Conservation (phyloP, 78 protist species). For the Planoprotostelium fungivorum region DNA sequence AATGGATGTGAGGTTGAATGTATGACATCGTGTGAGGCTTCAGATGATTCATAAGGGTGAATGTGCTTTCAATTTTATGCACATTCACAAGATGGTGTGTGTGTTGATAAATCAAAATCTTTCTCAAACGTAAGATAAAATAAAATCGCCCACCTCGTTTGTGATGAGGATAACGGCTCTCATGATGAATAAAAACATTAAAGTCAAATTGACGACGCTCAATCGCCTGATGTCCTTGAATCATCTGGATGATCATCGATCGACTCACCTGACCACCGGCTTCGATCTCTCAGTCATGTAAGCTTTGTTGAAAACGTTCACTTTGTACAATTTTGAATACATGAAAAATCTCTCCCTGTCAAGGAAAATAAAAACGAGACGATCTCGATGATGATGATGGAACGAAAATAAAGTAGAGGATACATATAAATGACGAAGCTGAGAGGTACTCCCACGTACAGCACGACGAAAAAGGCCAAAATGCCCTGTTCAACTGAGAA, state of each 20-base stretch:
- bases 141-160: too few relatives aligned
- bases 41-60: background rate
- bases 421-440: background rate
- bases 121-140: too few relatives aligned
- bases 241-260: background rate
- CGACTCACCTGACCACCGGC: background rate
- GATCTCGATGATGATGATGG: too few relatives aligned
- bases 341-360: background rate
- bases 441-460: background rate
- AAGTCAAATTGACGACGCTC: background rate
- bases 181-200: too few relatives aligned
- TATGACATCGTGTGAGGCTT: background rate
- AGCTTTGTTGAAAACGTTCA: background rate
- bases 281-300: background rate
- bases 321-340: background rate
- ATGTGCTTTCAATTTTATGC: background rate
- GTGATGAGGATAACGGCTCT: background rate
- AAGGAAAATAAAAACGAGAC: too few relatives aligned
- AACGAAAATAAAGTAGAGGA: too few relatives aligned
- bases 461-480: background rate
- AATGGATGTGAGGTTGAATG: too few relatives aligned
- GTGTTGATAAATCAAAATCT: too few relatives aligned
- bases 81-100: background rate
- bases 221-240: background rate
- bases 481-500: background rate